Percentiles rank a stretch among this genome's conserved stretches.
phyloP scores from a whole-genome alignment of 495 filamentous ascomycete species.

The Hypoxylon perforatum region DNA sequence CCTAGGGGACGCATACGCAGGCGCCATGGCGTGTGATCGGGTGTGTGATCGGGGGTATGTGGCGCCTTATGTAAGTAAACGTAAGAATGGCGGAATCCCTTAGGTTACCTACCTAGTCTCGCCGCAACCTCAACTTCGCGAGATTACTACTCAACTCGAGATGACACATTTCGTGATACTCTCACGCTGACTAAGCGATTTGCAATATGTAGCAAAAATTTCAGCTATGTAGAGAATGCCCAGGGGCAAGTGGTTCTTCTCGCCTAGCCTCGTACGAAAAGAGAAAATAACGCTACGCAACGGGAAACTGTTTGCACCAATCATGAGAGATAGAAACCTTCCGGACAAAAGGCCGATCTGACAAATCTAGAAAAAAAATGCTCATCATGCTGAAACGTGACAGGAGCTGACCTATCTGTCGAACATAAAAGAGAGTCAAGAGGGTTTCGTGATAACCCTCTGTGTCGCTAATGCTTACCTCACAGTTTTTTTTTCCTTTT shows the following conservation, averaged over 20 bases:
- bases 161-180: constrained; percentile 29
- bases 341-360: neutral
- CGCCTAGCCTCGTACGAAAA: neutral
- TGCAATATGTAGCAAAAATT: constrained; percentile 18
- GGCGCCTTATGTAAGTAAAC: constrained; percentile 2
- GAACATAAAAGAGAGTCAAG: neutral
- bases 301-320: neutral
- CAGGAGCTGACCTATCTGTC: neutral
- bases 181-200: constrained; percentile 33
- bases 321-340: neutral
- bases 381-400: neutral
- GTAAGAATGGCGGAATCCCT: constrained; percentile 28
- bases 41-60: constrained; percentile 5
- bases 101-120: constrained; percentile 5
- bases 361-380: neutral
- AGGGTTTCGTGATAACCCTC: constrained; percentile 10
- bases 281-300: neutral
- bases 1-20: neutral
- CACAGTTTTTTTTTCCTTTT: neutral
- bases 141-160: constrained; percentile 3
- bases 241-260: neutral
- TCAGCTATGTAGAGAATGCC: constrained; percentile 3
- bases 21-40: neutral
- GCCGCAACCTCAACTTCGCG: constrained; percentile 16
- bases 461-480: constrained; percentile 28